Conservation (phyloP, 176 grass and related monocot genomes). For the Aegilops longissima region DNA sequence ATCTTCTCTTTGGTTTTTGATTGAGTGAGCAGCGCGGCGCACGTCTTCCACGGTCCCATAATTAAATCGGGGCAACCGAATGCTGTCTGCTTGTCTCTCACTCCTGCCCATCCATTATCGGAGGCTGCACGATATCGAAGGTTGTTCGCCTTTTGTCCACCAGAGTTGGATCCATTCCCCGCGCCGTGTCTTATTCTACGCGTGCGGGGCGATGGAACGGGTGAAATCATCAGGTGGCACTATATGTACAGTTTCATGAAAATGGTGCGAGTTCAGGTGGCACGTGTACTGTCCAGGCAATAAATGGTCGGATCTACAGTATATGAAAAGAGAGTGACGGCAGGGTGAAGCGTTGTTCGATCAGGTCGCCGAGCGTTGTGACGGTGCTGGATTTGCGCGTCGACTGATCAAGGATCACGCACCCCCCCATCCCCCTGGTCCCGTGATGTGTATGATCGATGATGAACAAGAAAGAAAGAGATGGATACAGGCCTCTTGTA, state of each 20-base stretch:
- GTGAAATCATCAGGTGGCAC: not conserved
- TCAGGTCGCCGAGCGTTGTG: not conserved
- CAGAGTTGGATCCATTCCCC: not conserved
- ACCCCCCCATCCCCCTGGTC: not conserved
- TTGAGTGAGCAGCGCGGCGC: not conserved
- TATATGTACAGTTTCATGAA: not conserved
- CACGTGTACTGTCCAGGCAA: not conserved
- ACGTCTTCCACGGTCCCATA: slow-evolving; percentile 12
- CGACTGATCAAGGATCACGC: not conserved
- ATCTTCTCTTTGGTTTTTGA: not conserved
- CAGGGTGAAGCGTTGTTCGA: not conserved
- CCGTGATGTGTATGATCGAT: slow-evolving; percentile 1
- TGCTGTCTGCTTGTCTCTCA: not conserved
- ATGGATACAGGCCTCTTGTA: not conserved
- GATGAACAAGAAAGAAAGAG: not conserved
- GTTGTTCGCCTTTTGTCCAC: not conserved
- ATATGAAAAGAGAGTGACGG: not conserved
- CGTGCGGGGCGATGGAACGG: not conserved
- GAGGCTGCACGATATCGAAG: not conserved
- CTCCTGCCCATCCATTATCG: not conserved
- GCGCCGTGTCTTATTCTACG: not conserved
- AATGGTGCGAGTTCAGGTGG: not conserved
- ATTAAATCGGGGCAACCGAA: not conserved
- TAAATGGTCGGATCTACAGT: not conserved
- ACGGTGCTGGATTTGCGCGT: not conserved